phyloP scores from a whole-genome alignment of 306 rosid species.

The Abrus precatorius region DNA sequence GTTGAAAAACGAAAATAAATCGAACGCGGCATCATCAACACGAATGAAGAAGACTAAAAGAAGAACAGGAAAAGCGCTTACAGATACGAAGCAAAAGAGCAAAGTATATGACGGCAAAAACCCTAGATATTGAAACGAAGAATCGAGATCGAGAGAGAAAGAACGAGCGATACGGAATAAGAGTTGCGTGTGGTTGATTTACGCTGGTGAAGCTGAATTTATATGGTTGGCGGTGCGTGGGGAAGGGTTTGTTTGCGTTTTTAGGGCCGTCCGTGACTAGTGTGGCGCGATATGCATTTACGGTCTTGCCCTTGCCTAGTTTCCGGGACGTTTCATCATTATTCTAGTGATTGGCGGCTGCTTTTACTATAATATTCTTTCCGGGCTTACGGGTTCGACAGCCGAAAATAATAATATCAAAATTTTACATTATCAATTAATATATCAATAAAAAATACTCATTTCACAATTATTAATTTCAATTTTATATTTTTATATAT shows the following conservation, averaged over 20 bases:
- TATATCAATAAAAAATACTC: too few relatives aligned
- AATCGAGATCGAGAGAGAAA: background rate
- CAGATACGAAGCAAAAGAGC: background rate
- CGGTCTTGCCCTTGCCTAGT: constrained; percentile 45
- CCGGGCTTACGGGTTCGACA: background rate
- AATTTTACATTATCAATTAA: too few relatives aligned
- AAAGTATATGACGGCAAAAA: background rate
- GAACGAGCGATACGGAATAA: background rate
- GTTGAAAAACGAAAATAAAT: background rate
- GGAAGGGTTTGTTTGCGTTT: constrained; percentile 36
- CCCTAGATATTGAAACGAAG: background rate
- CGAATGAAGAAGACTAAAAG: background rate
- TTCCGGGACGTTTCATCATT: constrained; percentile 50
- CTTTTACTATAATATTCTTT: constrained; percentile 39
- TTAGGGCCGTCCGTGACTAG: constrained; percentile 35
- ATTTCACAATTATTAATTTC: too few relatives aligned
- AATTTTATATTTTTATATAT: too few relatives aligned
- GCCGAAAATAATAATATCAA: too few relatives aligned
- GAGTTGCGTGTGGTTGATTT: background rate
- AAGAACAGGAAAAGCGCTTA: background rate
- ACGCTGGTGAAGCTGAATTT: background rate
- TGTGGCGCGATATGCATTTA: background rate
- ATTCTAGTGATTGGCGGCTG: constrained; percentile 23
- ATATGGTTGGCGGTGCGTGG: constrained; percentile 41
- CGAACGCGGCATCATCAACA: background rate